Base-by-base conservation (phyloP, 1,284 basidiomycete genomes). In the Pseudozyma sp. region DNA sequence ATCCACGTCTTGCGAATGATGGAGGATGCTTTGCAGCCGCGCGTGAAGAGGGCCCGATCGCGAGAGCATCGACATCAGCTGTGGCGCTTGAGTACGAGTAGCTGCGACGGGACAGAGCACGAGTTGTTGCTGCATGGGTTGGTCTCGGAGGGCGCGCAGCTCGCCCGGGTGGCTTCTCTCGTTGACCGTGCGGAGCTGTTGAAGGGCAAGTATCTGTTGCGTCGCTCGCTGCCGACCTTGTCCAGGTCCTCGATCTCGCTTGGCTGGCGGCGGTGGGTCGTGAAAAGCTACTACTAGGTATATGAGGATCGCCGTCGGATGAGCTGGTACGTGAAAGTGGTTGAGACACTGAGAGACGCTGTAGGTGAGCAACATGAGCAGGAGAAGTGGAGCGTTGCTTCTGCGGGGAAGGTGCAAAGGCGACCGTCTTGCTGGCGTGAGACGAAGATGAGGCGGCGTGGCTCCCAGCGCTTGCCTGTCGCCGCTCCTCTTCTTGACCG, bases 331-430 rank as follows among this genome's bases (percentile, higher is more conserved):
- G 57, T 24, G 57, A 57, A 4, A 68, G 50, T 5, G 65, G 53
- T 17, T 58, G 60, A 13, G 56, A 48, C 14, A 45, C 3, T 24
- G 60, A 10, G 3, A 17, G 34, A 40, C 47, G 59, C 19, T 59
- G 35, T 7, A 45, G 10, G 9, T 52, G 35, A 8, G 16, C 35
- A 8, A 37, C 10, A 1, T 46, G 57, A 17, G 65, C 51, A 3
- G 72, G 63, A 35, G 55, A 64, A 0, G 42, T 51, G 24, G 68
- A 62, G 6, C 63, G 58, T 54, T 66, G 65, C 59, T 81, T 81
- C 45, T 78, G 77, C 24, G 79, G 79, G 5, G 79, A 81, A 11
- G 79, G 79, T n/a, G 79, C 79, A 37, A 81, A 81, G 7, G 78
- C 79, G 14, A 81, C 78, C 5, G 72, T 59, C 49, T 77, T 81